Percentiles rank a stretch among this genome's conserved stretches.
Conservation (phyloP, 441 rosid genomes). For the Croton setiger region DNA sequence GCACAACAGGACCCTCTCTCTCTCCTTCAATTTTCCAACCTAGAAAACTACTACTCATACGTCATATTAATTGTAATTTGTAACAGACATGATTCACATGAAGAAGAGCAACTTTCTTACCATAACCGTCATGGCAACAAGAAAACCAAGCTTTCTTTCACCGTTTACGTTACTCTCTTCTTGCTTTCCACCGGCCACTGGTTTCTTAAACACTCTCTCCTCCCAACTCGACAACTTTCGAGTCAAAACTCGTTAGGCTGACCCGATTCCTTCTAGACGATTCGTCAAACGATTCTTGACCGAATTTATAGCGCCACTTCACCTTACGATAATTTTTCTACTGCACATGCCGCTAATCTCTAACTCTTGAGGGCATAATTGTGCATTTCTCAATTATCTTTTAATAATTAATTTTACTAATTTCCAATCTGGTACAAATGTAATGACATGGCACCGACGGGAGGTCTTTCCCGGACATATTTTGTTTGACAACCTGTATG, state of each 20-base stretch:
- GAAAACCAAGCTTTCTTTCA: constrained; percentile 21
- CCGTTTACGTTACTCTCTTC: constrained; percentile 34
- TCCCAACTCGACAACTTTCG: constrained; percentile 47
- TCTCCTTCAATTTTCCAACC: too few species aligned
- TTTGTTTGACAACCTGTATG: too few species aligned
- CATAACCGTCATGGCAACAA: constrained; percentile 18
- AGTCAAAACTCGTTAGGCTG: constrained; percentile 46
- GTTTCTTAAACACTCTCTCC: constrained; percentile 2
- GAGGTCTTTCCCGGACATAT: too few species aligned
- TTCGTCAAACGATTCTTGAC: constrained; percentile 43
- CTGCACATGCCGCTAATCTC: constrained; percentile 33
- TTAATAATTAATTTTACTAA: too few species aligned
- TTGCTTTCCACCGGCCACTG: constrained; percentile 22
- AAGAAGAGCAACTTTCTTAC: constrained; percentile 33
- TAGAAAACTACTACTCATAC: neutral
- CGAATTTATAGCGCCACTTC: constrained; percentile 47
- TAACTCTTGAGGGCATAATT: too few species aligned
- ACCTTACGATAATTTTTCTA: constrained; percentile 58
- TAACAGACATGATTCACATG: too few species aligned
- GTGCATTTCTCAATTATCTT: too few species aligned
- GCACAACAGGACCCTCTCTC: neutral
- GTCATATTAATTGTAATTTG: too few species aligned
- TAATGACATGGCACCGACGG: too few species aligned
- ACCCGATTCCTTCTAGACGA: constrained; percentile 35
- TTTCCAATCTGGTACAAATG: too few species aligned